phyloP scores from a whole-genome alignment of 2,329 filamentous ascomycete species.

The Niveomyces coronatus region DNA sequence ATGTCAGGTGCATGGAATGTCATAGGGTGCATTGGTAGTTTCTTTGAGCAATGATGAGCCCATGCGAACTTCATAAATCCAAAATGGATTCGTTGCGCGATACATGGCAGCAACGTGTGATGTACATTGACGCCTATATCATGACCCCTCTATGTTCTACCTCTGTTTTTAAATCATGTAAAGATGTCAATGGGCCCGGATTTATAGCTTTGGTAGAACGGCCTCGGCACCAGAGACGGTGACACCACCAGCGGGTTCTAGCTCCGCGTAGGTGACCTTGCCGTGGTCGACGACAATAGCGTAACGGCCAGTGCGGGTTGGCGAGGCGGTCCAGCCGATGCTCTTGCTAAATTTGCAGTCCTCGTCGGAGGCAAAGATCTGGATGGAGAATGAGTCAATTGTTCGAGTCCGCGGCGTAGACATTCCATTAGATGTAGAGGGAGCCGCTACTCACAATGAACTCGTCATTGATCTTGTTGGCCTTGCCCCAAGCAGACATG shows the following conservation, averaged over 20 bases:
- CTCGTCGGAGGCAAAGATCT: conserved; percentile 68
- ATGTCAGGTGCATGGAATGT: conserved; percentile 31
- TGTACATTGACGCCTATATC: too few relatives aligned
- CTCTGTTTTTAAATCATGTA: too few relatives aligned
- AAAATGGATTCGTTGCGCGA: too few relatives aligned
- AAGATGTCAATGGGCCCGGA: too few relatives aligned
- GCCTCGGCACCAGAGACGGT: conserved; percentile 43
- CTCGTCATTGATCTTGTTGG: conserved; percentile 66
- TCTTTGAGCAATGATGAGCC: conserved; percentile 24
- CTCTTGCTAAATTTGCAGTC: conserved; percentile 62
- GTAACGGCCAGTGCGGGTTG: conserved; percentile 62
- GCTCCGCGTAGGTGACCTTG: conserved; percentile 72
- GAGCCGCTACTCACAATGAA: conserved; percentile 45
- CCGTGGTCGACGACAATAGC: conserved; percentile 75
- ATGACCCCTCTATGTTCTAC: too few relatives aligned
- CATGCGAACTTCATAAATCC: conserved; percentile 22
- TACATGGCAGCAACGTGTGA: too few relatives aligned
- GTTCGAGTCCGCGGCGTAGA: too few relatives aligned
- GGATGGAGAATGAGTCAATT: too few relatives aligned
- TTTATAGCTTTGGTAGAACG: conserved; percentile 43
- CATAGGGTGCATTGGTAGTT: conserved; percentile 34
- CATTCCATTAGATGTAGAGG: too few relatives aligned
- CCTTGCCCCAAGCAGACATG: conserved; percentile 86
- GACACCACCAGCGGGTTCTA: conserved; percentile 45
- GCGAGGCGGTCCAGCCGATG: conserved; percentile 66